A percentile compares a stretch with the other conserved stretches of the same genome.
phyloP scores from a whole-genome alignment of 2,329 filamentous ascomycete species.

The Neofusicoccum sp. region DNA sequence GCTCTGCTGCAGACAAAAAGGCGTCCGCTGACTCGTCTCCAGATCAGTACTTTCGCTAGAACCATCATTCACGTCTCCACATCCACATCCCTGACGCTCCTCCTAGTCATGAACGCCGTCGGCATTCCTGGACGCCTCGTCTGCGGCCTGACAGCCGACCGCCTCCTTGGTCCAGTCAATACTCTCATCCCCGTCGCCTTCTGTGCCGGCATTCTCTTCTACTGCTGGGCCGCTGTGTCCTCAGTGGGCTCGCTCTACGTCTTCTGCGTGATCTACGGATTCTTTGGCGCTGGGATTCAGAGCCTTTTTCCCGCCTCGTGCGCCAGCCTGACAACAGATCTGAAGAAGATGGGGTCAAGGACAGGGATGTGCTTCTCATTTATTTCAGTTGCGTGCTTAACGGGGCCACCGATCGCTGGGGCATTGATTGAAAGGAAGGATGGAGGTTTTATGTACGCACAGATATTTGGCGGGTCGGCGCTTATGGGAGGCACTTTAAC shows the following conservation, averaged over 20 bases:
- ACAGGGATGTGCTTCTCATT: slow-evolving; percentile 43
- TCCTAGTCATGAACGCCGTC: slow-evolving; percentile 53
- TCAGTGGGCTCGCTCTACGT: slow-evolving; percentile 39
- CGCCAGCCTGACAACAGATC: slow-evolving; percentile 42
- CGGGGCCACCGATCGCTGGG: slow-evolving; percentile 40
- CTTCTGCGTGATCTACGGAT: slow-evolving; percentile 47
- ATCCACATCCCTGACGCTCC: slow-evolving; percentile 48
- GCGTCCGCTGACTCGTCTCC: not conserved
- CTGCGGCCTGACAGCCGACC: slow-evolving; percentile 46
- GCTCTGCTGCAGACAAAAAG: too few species aligned
- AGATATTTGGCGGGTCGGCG: slow-evolving; percentile 35
- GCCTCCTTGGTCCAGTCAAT: slow-evolving; percentile 42
- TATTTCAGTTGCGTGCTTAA: slow-evolving; percentile 38
- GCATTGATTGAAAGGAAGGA: slow-evolving; percentile 33
- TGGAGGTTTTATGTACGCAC: slow-evolving; percentile 38
- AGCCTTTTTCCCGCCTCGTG: slow-evolving; percentile 45
- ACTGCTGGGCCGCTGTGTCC: slow-evolving; percentile 43
- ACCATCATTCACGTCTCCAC: slow-evolving; percentile 40
- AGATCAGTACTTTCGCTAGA: not conserved
- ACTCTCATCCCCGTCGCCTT: slow-evolving; percentile 39
- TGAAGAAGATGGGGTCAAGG: slow-evolving; percentile 40
- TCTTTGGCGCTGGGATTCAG: slow-evolving; percentile 47
- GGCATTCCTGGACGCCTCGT: slow-evolving; percentile 51
- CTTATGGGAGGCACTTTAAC: not conserved
- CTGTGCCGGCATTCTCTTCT: slow-evolving; percentile 44